A percentile compares a stretch with the other conserved stretches of the same genome.
Evolutionary conservation across 2,329 filamentous ascomycete genomes (phyloP).

Genomic region (Microdochium trichocladiopsis): DNA sequence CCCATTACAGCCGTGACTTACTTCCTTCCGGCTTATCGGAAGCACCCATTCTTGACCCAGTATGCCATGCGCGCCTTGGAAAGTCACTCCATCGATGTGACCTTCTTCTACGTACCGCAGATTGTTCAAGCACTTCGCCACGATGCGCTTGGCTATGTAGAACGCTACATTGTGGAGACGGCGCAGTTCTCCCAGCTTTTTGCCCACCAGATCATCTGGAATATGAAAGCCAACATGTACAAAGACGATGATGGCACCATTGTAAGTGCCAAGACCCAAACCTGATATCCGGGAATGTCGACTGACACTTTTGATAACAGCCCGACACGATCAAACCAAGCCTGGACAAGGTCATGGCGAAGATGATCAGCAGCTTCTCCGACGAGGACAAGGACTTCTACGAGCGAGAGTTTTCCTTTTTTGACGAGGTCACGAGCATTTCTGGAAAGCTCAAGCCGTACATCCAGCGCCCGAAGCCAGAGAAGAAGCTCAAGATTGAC

Average conservation of each 20-base stretch:
- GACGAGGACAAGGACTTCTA: constrained; percentile 77
- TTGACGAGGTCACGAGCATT: constrained; percentile 90
- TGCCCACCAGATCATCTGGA: constrained; percentile 99
- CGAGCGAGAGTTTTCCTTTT: constrained; percentile 94
- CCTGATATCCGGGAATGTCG: constrained; percentile 7
- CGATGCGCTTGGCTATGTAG: constrained; percentile 87
- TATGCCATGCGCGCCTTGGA: constrained; percentile 95
- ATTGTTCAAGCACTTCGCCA: constrained; percentile 94
- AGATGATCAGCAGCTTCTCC: constrained; percentile 78
- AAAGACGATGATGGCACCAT: constrained; percentile 92
- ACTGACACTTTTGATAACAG: constrained; percentile 25
- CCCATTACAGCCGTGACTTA: constrained; percentile 89
- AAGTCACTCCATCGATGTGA: constrained; percentile 90
- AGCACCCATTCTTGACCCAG: constrained; percentile 89
- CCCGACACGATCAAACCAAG: constrained; percentile 91
- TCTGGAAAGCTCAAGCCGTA: constrained; percentile 93
- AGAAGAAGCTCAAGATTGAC: constrained; percentile 99
- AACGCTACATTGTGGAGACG: constrained; percentile 93
- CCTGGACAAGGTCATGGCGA: constrained; percentile 81
- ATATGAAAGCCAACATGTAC: constrained; percentile 98
- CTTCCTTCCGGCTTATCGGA: constrained; percentile 84
- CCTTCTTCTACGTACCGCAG: constrained; percentile 98
- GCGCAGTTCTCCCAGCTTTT: constrained; percentile 97
- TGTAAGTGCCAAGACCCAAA: constrained; percentile 35
- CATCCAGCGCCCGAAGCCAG: constrained; percentile 85